phyloP scores from a whole-genome alignment of 306 rosid species.

The Hippophae tibetana region DNA sequence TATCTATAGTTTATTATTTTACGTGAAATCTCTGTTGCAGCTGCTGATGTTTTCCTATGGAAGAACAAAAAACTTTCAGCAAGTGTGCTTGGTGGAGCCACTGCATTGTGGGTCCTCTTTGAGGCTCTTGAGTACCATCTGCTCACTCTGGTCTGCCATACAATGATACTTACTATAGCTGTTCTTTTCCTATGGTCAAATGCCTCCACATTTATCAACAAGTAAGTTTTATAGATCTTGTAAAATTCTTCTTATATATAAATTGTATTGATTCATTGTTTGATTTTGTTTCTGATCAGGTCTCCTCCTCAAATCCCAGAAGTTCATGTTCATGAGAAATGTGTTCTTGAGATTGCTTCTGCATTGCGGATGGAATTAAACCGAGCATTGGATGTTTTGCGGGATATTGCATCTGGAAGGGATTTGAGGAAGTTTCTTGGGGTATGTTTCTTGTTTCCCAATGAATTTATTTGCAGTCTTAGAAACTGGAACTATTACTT shows the following conservation, averaged over 20 bases:
- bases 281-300: slow-evolving; percentile 28
- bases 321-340: slow-evolving; percentile 38
- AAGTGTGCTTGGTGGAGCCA: slow-evolving; percentile 56
- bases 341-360: slow-evolving; percentile 38
- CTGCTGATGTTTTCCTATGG: slow-evolving; percentile 85
- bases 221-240: slow-evolving; percentile 32
- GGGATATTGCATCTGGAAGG: slow-evolving; percentile 60
- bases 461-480: neutral
- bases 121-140: slow-evolving; percentile 65
- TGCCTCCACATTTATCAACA: slow-evolving; percentile 60
- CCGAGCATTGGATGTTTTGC: slow-evolving; percentile 30
- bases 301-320: slow-evolving; percentile 57
- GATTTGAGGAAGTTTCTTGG: slow-evolving; percentile 58
- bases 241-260: neutral
- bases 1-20: slow-evolving; percentile 6
- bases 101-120: slow-evolving; percentile 69
- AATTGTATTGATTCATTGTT: slow-evolving; percentile 14
- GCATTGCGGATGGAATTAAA: slow-evolving; percentile 47
- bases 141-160: slow-evolving; percentile 62
- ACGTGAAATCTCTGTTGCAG: slow-evolving; percentile 34
- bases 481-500: neutral
- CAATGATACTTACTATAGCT: slow-evolving; percentile 39
- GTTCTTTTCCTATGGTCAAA: slow-evolving; percentile 62
- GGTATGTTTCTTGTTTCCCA: slow-evolving; percentile 31
- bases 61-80: slow-evolving; percentile 63